Base-by-base conservation (phyloP, 768 basidiomycete genomes). In the Pleurotus tuoliensis region DNA sequence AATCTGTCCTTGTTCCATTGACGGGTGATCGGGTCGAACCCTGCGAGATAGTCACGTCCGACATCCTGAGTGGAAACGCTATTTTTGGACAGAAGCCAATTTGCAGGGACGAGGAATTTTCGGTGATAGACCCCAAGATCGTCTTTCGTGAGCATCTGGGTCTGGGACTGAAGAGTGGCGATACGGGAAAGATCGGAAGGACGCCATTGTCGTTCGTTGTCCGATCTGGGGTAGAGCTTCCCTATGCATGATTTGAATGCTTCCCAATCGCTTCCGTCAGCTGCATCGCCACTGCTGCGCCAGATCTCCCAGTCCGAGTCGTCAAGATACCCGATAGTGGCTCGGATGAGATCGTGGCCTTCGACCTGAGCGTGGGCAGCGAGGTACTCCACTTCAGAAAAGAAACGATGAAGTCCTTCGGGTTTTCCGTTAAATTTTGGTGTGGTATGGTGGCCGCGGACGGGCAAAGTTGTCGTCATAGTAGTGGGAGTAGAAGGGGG, bases 41-140 rank as follows among this genome's bases (percentile, higher is more conserved):
- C 61, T 5, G 50, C 49, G n/a, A 62, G 15, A 51, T 64, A 70
- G 5, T 63, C 58, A 2, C 63, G 61, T 18, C 61, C 57, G 22
- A 61, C 63, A 13, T 71, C 68, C 3, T 59, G 41, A 3, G 55
- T 41, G 3, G 61, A 61, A 3, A 68, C 51, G 3, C 52, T 55
- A 1, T 56, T 16, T 30, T 64, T 61, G 18, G 2, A 9, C 13
- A 63, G 58, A 3, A 71, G 61, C 41, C 61, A 66, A 1, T 30
- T 49, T 1, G 66, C 53, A 1, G 68, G 57, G 20, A 46, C 52
- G 0, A 55, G 11, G 53, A 69, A 70, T 8, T 64, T 47, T 1
- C 60, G 58, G 34, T 65, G 63, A 41, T 65, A 69, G 3, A 60
- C 56, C 4, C 60, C 60, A 4, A 58, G 51, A 18, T 67, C 64